Evolutionary conservation across 78 protist genomes (phyloP), one percentile per base, ranked within the genome.

Genomic region (Dictyostelium intermedium): DNA sequence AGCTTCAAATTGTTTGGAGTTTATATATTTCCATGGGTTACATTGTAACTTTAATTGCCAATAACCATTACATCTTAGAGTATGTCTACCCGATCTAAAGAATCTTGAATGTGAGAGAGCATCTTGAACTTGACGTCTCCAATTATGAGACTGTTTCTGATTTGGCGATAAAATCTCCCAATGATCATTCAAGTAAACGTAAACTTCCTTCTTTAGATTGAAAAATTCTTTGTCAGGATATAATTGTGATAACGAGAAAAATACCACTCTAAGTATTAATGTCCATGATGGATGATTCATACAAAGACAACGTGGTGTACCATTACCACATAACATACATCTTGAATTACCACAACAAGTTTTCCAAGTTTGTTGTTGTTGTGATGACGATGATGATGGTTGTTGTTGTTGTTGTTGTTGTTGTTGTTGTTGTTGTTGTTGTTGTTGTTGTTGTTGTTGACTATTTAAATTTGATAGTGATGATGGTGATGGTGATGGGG

Each of bases 251-350:
- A 87, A n/a, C 11, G 84, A 76, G 27, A 56, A 87, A 25, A 87
- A 81, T 32, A 81, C 92, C 0, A 87, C 92, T 43, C 92, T 34
- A 3, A 87, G 66, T 30, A 77, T 89, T 34, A 89, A 69, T 25
- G 93, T 89, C 93, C 93, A 89, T 5, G 93, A 89, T 63, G 93
- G 93, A 56, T 89, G 93, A 23, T 89, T 89, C 93, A 89, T 89
- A n/a, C 81, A 89, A 14, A 89, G 76, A 50, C 93, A 89, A 16
- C 86, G 32, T 25, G 93, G 93, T 7, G 93, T 89, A 11, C 93
- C 93, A 41, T 50, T 43, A 34, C 53, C 73, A 66, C 93, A 89
- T 11, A 89, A 47, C 47, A 89, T 13, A 45, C 93, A 89, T 63
- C 79, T 74, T 30, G 81, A 9, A 66, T 80, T 78, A 35, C 34